Evolutionary conservation across 352 stramenopile genomes (phyloP), one percentile per base, ranked within the genome.

Genomic region (Phytopythium kandeliae): DNA sequence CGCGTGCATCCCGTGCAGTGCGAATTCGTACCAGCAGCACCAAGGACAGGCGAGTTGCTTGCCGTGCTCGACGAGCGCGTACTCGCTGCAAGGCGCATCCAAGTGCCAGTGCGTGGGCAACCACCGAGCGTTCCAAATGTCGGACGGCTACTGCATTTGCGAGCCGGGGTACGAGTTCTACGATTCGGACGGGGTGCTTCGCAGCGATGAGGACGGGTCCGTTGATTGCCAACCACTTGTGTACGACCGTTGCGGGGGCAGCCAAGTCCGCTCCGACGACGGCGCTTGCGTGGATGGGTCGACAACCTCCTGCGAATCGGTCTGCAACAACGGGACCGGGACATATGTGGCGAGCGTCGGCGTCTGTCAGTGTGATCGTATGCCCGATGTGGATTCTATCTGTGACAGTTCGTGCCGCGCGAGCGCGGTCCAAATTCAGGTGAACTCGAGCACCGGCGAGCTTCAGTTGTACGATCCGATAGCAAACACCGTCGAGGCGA

Each of bases 161-260:
- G 71, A 93, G 49, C 86, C 91, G 13, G 85, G 86, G 9, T 97
- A 89, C 58, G 88, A 97, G 51, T 97, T 95, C 48, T 96, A 96
- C 51, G 89, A 97, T 49, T 64, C 82, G 47, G 78, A 95, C 24
- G 67, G 95, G 48, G 69, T 96, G 3, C 62, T 89, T 11, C 68
- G 78, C 11, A 91, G 74, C 42, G 82, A 93, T 31, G 71, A 86
- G 62, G 89, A 97, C 50, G 86, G 81, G 24, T 66, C 86, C 13
- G 77, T 93, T 3, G 87, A 97, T 53, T 97, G 91, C 51, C 91
- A 97, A 51, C 91, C 89, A 0, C 91, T 96, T 24, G 89, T 97
- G 15, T 97, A 96, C 50, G 66, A 88, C 31, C 82, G 86, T 7
- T 97, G 91, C 44, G 57, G 72, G 0, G 69, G 65, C 7, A 72